Evolutionary conservation across 495 filamentous ascomycete genomes (phyloP), one percentile per base, ranked within the genome.

Genomic region (Entonaema liquescens): DNA sequence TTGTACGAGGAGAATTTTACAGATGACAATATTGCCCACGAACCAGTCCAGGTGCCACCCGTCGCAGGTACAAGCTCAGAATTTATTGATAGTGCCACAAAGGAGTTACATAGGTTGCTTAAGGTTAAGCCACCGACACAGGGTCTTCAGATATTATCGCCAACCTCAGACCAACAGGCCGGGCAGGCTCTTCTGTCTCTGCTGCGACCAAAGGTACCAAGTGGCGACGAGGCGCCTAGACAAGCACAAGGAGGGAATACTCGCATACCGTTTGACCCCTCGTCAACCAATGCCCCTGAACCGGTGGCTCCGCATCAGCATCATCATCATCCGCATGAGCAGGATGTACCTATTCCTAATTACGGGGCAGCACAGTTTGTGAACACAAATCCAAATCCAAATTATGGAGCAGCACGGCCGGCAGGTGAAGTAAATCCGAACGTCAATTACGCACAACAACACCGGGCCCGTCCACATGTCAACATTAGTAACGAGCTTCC

Each of bases 81-180:
- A 11, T 67, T 68, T 13, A 65, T 85, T 15, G 84, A 84, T 57
- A 88, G 88, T 53, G 89, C 86, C n/a, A 89, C 86, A 2, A 80
- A 80, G 35, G 88, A 91, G 57, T 79, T 93, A 4, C 89, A 88
- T 59, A 85, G 84, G 9, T 77, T 92, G 8, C 82, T 93, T 25
- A 88, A 89, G 56, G 86, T 91, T 31, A 86, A 87, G 53, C 82
- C 82, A 15, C 78, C 82, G 0, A 82, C 81, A 0, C 76, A 85
- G 62, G 83, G 80, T 13, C 57, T 83, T 15, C 83, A 84, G 71
- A 68, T 68, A 8, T 59, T 49, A 31, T 67, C 77, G 1, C 53
- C 68, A 5, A 44, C 59, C n/a, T 70, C 68, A 1, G 59, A 71
- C 50, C 70, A 73, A 15, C 69, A 74, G n/a, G 55, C 74, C 2